Conservation (phyloP, 768 basidiomycete species). For the Mycena belliarum region DNA sequence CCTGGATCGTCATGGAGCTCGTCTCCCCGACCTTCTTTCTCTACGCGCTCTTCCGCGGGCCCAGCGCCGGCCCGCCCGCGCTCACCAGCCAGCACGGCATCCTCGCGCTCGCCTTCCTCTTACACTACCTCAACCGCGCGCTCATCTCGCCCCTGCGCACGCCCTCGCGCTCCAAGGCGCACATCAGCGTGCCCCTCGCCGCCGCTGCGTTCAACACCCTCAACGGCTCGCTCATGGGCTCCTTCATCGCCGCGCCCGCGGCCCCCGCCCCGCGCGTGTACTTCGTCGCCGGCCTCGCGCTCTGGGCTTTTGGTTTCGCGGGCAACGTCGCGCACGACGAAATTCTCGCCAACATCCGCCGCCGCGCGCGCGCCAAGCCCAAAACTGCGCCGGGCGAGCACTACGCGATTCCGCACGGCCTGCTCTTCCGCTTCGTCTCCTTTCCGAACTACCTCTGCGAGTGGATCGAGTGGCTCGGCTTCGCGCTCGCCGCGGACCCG, state of each 20-base stretch:
- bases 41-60: slow-evolving; percentile 40
- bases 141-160: slow-evolving; percentile 78
- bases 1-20: slow-evolving; percentile 84
- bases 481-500: slow-evolving; percentile 73
- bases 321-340: slow-evolving; percentile 93
- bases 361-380: slow-evolving; percentile 47
- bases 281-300: slow-evolving; percentile 62
- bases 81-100: slow-evolving; percentile 46
- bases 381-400: slow-evolving; percentile 50
- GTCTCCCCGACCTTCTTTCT: slow-evolving; percentile 59
- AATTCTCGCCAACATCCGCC: slow-evolving; percentile 78
- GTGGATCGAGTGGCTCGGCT: slow-evolving; percentile 94
- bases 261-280: slow-evolving; percentile 36
- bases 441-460: slow-evolving; percentile 95
- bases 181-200: slow-evolving; percentile 59
- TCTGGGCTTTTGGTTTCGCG: slow-evolving; percentile 72
- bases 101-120: slow-evolving; percentile 59
- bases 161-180: slow-evolving; percentile 74
- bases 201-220: slow-evolving; percentile 67
- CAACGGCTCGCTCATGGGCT: slow-evolving; percentile 72
- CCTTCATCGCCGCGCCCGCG: slow-evolving; percentile 63
- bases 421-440: slow-evolving; percentile 75
- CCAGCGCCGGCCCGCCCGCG: slow-evolving; percentile 37
- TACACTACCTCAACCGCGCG: slow-evolving; percentile 85
- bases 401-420: slow-evolving; percentile 81